Evolutionary conservation across 441 rosid species (phyloP), one percentile per base, ranked within the genome.

Genomic region (California macrophylla): DNA sequence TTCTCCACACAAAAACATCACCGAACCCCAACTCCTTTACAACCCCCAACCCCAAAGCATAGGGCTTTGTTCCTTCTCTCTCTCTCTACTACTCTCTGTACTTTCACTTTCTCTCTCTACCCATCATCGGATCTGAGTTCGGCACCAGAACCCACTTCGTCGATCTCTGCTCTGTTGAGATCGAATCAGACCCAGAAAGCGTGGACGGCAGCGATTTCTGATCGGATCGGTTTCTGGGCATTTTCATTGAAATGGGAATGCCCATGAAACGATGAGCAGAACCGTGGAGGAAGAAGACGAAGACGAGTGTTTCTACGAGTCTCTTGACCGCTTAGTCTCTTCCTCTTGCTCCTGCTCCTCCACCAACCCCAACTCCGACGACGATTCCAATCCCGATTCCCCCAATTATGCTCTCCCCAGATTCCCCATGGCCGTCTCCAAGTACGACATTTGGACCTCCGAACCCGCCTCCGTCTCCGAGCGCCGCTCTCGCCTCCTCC

Each of bases 391-490:
- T 79, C 82, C 86, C 9, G 64, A 2, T 38, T 68, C 68, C 54
- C 78, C 78, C 58, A 72, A 72, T 69, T 77, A 74, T 30, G 52
- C 62, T 2, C 25, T 79, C 7, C 87, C 90, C 20, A 74, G 72
- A 47, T 82, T 82, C 58, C 85, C 85, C 45, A 68, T 74, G 85
- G 84, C 69, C 23, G 77, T 72, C 10, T 81, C 86, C 10, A 79
- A 76, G 74, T 87, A 92, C 77, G 97, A 94, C 70, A 81, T 92
- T 68, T 94, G 99, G 99, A 87, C 85, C 86, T 87, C 98, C 64
- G 86, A 89, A 42, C 97, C 98, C 36, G 84, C 82, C 26, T 82
- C 98, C 3, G 91, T 94, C 7, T 89, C 94, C 23, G 98, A 94
- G 79, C 88, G 97, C 16, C 93, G 98, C 40, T 76, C 84, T 0